Evolutionary conservation across 257 asterid species (phyloP), one percentile per base, ranked within the genome.

Genomic region (Solanum paucissectum): DNA sequence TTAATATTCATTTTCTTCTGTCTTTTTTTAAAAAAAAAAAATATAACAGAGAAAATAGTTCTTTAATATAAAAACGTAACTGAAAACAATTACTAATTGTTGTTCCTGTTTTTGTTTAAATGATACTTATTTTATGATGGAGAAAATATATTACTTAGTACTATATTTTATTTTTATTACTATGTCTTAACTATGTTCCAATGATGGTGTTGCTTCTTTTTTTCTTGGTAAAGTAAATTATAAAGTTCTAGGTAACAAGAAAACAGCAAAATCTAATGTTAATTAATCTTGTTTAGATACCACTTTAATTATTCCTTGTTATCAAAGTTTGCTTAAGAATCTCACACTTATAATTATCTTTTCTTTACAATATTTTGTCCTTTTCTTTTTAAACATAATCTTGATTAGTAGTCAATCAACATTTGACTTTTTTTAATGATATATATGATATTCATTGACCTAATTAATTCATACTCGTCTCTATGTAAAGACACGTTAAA

Each of bases 21-120:
- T 23, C 12, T 58, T 58, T 58, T 44, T 16, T 29, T 29, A 29
- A 29, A 29, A 29, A 29, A 29, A 29, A 29, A 29, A 29, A 29
- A 29, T 29, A 29, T 29, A 29, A 58, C 1, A 1, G 6, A 60
- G 13, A 2, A 0, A 62, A n/a, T 62, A 64, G 2, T 64, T 11
- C 7, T n/a, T 64, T 10, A 64, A n/a, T 64, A n/a, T n/a, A 62
- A n/a, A 2, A 58, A 64, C 3, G 6, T 64, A 64, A 25, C 2
- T n/a, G 12, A 64, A 10, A 64, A 10, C 1, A 64, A n/a, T 10
- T 10, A n/a, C 7, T 62, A 10, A 23, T 62, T 62, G 1, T 2
- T 10, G 1, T 6, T 0, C 0, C 9, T 52, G 0, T 52, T 62
- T 2, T 23, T 62, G 1, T 1, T 62, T 9, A 62, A n/a, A n/a